These are phyloP conservation scores for Delitschia confertaspora DNA, from an alignment of 495 filamentous ascomycete species.

Conservation along the genomic window DNA sequence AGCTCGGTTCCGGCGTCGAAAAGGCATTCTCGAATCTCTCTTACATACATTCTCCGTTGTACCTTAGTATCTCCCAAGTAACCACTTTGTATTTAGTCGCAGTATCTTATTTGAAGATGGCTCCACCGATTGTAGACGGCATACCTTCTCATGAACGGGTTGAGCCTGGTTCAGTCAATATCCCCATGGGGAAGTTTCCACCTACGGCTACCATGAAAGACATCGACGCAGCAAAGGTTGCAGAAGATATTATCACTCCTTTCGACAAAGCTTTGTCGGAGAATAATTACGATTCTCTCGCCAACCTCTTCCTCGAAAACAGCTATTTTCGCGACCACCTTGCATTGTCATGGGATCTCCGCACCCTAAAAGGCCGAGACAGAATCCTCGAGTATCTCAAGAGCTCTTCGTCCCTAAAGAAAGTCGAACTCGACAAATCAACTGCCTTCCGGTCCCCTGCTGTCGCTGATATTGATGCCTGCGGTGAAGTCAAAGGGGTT, in stretches of 20 bases:
- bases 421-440: slow-evolving; percentile 5
- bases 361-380: slow-evolving; percentile 19
- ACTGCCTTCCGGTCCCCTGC: background rate
- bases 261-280: slow-evolving; percentile 2
- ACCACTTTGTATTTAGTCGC: too few species aligned
- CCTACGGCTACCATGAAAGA: slow-evolving; percentile 2
- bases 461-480: slow-evolving; percentile 11
- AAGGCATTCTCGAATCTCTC: too few species aligned
- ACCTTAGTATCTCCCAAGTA: too few species aligned
- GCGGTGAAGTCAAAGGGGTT: slow-evolving; percentile 24
- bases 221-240: slow-evolving; percentile 9
- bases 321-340: slow-evolving; percentile 31
- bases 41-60: too few species aligned
- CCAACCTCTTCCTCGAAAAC: slow-evolving; percentile 17
- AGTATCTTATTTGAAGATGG: too few species aligned
- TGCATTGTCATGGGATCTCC: slow-evolving; percentile 25
- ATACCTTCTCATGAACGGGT: slow-evolving; percentile 13
- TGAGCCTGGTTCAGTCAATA: slow-evolving; percentile 17
- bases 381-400: slow-evolving; percentile 16
- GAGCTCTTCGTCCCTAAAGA: background rate
- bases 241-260: background rate
- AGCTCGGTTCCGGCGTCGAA: too few species aligned
- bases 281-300: slow-evolving; percentile 2
- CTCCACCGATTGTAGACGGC: too few species aligned
- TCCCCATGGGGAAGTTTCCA: slow-evolving; percentile 15